A percentile compares a stretch with the other conserved stretches of the same genome.
These are phyloP conservation scores for Microcyclosporella mali DNA, from an alignment of 2,329 filamentous ascomycete species.

Conservation along the genomic window DNA sequence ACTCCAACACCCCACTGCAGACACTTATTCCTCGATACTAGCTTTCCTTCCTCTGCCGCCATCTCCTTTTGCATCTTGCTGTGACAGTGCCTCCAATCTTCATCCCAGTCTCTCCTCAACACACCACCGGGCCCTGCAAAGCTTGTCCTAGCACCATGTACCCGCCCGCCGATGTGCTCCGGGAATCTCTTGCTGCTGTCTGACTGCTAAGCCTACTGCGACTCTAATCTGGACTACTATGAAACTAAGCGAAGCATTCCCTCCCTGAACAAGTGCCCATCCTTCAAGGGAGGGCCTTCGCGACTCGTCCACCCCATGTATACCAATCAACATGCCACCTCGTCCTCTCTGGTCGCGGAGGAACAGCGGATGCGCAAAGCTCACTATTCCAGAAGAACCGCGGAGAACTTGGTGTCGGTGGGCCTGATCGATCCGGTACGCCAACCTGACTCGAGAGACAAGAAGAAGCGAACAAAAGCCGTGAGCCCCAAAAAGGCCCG, in stretches of 20 bases:
- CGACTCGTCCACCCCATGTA: constrained; percentile 9
- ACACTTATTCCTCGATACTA: too few species aligned
- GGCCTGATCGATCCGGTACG: constrained; percentile 12
- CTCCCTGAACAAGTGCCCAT: constrained; percentile 6
- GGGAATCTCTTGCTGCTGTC: constrained; percentile 4
- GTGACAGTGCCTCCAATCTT: too few species aligned
- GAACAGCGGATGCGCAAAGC: constrained; percentile 13
- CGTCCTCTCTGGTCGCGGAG: constrained; percentile 8
- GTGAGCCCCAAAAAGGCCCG: constrained; percentile 9
- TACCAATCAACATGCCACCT: constrained; percentile 13
- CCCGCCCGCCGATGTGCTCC: too few species aligned
- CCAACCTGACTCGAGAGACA: not conserved
- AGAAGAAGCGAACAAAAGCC: constrained; percentile 9
- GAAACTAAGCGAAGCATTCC: constrained; percentile 18
- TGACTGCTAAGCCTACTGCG: constrained; percentile 14
- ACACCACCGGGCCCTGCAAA: too few species aligned
- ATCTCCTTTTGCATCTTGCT: too few species aligned
- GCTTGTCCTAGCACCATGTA: too few species aligned
- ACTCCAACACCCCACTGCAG: too few species aligned
- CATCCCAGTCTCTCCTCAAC: too few species aligned
- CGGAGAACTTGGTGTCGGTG: constrained; percentile 14
- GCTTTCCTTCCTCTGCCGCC: too few species aligned
- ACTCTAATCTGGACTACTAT: constrained; percentile 19
- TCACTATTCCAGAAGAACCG: constrained; percentile 14
- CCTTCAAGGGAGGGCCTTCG: not conserved